Base-by-base conservation (phyloP, 2,329 filamentous ascomycete genomes). In the Fusarium drepaniforme region DNA sequence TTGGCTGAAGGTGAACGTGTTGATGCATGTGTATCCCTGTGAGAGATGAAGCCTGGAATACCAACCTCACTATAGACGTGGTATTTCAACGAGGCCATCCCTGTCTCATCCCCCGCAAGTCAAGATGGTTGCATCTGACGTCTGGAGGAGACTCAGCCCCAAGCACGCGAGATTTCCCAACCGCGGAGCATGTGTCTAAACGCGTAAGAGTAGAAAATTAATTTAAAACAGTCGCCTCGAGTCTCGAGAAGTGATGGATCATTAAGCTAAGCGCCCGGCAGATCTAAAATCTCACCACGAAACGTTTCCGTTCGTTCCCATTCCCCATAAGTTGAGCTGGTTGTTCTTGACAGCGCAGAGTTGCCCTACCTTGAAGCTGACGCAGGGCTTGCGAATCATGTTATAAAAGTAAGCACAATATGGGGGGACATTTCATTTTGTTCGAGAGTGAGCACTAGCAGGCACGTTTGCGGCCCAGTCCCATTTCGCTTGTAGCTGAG, bases 401-500 rank as follows among this genome's bases (percentile, higher is more conserved):
- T 37, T 58, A 38, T 58, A 23, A 18, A 18, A 37, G 30, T 37
- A 58, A 58, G 53, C 53, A 53, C 30, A 58, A 21, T 21, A 40
- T 38, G 35, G 35, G 37, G n/a, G 28, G 28, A 30, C 28, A 28
- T 23, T 53, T 53, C 49, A 53, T 53, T 53, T 53, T 40, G 57
- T 37, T 40, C 33, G 33, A 23, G 35, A 35, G 57, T 40, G 35
- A 60, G 57, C 57, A 60, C 35, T 60, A 40, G 37, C 35, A 60
- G 57, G 57, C 57, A 60, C 57, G 35, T 60, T 37, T 40, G 57
- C 35, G 33, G 21, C 30, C 56, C 57, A 73, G 70, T 67, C 71
- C 49, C 70, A 71, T 73, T 61, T 74, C 71, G 71, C 71, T 73
- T 74, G 58, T 61, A 63, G 33, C 71, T 71, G 71, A 73, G 25